These are phyloP conservation scores for Dillenia suffruticosa DNA, from an alignment of 164 flowering plant genomes.

Conservation along the genomic window DNA sequence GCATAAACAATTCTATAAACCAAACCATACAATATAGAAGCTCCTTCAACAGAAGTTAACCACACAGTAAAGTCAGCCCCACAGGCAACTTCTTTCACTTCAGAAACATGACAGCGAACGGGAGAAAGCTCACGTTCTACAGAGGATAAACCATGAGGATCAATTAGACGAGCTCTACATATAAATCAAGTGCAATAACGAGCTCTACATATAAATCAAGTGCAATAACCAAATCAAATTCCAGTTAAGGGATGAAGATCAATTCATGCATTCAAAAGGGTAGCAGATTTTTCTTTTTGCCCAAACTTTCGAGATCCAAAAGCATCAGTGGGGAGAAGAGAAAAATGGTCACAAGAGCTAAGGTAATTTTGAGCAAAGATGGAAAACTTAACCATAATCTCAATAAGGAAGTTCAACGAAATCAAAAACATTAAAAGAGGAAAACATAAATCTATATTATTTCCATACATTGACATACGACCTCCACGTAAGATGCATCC, in stretches of 20 bases:
- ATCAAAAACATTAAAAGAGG: too few relatives aligned
- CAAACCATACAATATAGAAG: constrained; percentile 92
- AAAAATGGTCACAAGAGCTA: too few relatives aligned
- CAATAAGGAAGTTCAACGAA: too few relatives aligned
- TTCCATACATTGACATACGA: too few relatives aligned
- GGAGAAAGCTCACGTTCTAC: constrained; percentile 83
- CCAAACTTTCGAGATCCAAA: too few relatives aligned
- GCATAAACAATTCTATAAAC: constrained; percentile 23
- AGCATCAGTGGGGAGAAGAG: too few relatives aligned
- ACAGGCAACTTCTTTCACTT: constrained; percentile 64
- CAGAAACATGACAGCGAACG: constrained; percentile 75
- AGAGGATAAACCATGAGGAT: constrained; percentile 7
- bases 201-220: neutral
- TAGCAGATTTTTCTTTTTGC: too few relatives aligned
- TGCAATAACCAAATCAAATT: neutral
- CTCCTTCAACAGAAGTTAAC: constrained; percentile 84
- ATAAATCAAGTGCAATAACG: neutral
- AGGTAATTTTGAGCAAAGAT: too few relatives aligned
- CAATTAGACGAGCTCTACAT: neutral
- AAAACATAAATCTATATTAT: too few relatives aligned
- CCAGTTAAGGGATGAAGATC: neutral
- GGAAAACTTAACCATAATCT: too few relatives aligned
- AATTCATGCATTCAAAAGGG: too few relatives aligned
- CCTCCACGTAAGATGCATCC: too few relatives aligned
- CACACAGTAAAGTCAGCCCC: constrained; percentile 97